Base-by-base conservation (phyloP, 78 protist species). In the Chrysochromulina tobinii region DNA sequence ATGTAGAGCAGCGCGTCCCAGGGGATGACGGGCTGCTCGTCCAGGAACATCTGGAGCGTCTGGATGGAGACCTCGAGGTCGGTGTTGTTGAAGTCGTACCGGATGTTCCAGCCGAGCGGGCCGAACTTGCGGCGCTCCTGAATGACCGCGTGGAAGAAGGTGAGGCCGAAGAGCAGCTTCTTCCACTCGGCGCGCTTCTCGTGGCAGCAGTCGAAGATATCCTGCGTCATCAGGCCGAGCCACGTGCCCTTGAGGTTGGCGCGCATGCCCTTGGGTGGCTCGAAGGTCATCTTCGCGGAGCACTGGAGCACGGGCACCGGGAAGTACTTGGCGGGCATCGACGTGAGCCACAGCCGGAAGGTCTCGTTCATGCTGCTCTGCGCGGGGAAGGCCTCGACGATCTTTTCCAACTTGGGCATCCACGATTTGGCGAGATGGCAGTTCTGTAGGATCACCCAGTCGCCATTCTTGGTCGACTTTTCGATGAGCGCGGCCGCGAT, bases 61-160 rank as follows among this genome's bases (percentile, higher is more conserved):
- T 77, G 5, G 77, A 95, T 95, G 58, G 90, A 61, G 51, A 95
- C 94, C 38, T 93, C 92, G 23, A 95, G 95, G 81, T 98, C 99
- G 9, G 96, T 87, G 81, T 92, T 96, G 94, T 93, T 94, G 87
- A 97, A 97, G 81, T 95, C 94, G 92, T 91, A 94, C 59, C 64
- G 88, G 72, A 93, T 90, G 68, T 90, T 91, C 90, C 90, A 93
- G 15, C 95, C 95, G 23, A 95, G 81, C 21, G 95, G 79, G 53
- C 67, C 90, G 93, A 97, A 98, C 95, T 96, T 96, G 48, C 94
- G 57, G 25, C 99, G 91, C 93, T 98, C 99, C 66, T 96, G 90
- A 66, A 97, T 86, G 25, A 95, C 89, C 6, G 95, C 68, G 94
- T 96, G 98, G 94, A 95, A 96, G 94, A 92, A 96, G 88, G 93